Conservation (phyloP, 2,329 filamentous ascomycete genomes). For the Gnomoniopsis sp. region DNA sequence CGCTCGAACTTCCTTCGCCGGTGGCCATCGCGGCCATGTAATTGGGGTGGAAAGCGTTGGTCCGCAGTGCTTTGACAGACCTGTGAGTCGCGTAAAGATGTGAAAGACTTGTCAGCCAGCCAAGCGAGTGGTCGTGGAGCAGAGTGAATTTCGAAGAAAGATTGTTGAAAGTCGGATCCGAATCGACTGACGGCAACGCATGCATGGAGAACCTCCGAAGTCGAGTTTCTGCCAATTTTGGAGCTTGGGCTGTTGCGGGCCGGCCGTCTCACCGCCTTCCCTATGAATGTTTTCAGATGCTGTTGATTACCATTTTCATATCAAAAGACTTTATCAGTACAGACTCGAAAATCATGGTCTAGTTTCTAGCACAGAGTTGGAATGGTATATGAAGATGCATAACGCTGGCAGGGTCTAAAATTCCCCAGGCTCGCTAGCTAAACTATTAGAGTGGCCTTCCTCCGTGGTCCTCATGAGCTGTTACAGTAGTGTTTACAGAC, state of each 20-base stretch:
- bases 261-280: constrained; percentile 11
- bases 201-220: neutral
- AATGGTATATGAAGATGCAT: neutral
- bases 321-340: neutral
- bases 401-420: constrained; percentile 6
- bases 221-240: constrained; percentile 15
- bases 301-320: neutral
- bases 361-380: neutral
- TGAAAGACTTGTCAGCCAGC: neutral
- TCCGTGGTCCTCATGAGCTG: neutral
- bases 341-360: neutral
- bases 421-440: constrained; percentile 5
- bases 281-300: neutral
- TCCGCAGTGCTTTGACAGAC: neutral
- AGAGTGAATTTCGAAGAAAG: no score
- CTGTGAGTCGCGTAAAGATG: neutral
- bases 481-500: neutral
- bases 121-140: neutral
- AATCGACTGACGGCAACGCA: constrained; percentile 5
- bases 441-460: neutral
- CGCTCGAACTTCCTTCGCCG: constrained; percentile 21
- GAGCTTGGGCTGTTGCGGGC: constrained; percentile 6
- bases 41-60: neutral
- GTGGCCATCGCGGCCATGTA: constrained; percentile 39
- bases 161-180: neutral